Base-by-base conservation (phyloP, 1,284 basidiomycete species). In the Fomitiporia mediterranea region DNA sequence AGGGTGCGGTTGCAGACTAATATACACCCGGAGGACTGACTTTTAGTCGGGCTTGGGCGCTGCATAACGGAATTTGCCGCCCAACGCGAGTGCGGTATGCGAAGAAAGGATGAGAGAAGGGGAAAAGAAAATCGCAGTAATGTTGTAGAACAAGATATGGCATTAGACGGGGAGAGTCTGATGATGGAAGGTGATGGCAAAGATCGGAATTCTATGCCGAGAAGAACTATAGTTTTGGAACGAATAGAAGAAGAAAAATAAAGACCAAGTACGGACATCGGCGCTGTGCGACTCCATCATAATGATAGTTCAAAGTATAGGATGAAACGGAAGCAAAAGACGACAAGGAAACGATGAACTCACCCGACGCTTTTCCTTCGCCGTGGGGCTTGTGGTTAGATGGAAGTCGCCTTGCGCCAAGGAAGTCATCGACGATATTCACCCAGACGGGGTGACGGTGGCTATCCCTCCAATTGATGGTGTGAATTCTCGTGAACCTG, bases 371-470 rank as follows among this genome's bases (percentile, higher is more conserved):
- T 43, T 43, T 21, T 43, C 40, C 40, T 43, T 43, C 40, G 9
- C 19, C n/a, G 40, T 43, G 40, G n/a, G 21, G 17, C 40, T 43
- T 21, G 17, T 3, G 5, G n/a, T 2, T 21, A 7, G 17, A 4
- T 43, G 40, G 13, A 43, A 21, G 21, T 5, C 40, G 40, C 2
- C 40, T 13, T 25, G 21, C 13, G 23, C 13, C 23, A 21, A 48
- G 46, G 23, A 4, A 48, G 80, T 77, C 23, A 21, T 21, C 13
- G 5, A n/a, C 17, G 40, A n/a, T 4, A 21, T 43, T n/a, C 40
- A 43, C 4, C n/a, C 19, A 21, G n/a, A 43, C 19, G 17, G n/a
- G 11, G 7, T 4, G 7, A 11, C 2, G 32, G 32, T 34, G 32
- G 7, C 32, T 34, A 13, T 13, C 13, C 32, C 32, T 34, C 7